Conservation (phyloP, 345 rosid genomes). For the Salix dunnii region DNA sequence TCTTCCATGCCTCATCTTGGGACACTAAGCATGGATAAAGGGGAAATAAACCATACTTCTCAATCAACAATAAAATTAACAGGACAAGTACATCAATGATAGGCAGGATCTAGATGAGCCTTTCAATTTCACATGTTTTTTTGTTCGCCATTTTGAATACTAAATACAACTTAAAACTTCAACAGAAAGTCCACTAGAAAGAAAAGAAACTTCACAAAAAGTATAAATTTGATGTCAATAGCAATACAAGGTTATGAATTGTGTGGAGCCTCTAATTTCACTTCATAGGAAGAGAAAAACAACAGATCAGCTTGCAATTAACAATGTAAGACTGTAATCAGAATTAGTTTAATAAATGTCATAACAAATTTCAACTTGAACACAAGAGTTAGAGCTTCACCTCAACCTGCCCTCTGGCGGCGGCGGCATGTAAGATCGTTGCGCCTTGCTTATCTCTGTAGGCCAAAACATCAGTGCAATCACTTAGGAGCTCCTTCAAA, state of each 20-base stretch:
- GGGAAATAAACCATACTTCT: too few species aligned
- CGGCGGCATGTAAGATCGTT: constrained; percentile 85
- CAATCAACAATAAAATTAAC: too few species aligned
- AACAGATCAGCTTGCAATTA: background rate
- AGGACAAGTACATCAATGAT: too few species aligned
- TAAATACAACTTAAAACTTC: background rate
- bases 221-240: background rate
- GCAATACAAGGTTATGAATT: background rate
- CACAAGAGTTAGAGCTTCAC: constrained; percentile 30
- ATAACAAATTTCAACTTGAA: background rate
- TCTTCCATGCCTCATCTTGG: too few species aligned
- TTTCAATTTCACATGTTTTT: too few species aligned
- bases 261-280: background rate
- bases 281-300: background rate
- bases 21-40: too few species aligned
- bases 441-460: constrained; percentile 76
- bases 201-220: background rate
- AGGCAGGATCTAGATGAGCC: too few species aligned
- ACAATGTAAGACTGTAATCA: background rate
- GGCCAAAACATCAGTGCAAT: constrained; percentile 49
- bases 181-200: background rate
- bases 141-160: background rate
- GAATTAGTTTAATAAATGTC: background rate
- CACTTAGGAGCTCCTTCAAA: constrained; percentile 52
- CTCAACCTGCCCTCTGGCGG: constrained; percentile 77